Evolutionary conservation across 148 eudicot species (phyloP).

Genomic region (Fagopyrum esculentum): DNA sequence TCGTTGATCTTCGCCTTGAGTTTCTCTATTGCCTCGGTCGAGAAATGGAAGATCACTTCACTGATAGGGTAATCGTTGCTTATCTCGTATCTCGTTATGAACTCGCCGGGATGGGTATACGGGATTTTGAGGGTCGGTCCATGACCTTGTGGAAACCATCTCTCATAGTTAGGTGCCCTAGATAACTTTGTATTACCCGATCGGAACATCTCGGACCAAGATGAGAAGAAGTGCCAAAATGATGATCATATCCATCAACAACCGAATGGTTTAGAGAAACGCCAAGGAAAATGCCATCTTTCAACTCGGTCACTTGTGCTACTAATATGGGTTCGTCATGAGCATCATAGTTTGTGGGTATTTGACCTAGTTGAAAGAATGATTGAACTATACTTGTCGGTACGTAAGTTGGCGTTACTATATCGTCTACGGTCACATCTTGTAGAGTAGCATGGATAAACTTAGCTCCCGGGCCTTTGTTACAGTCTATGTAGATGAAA

Average conservation of each 20-base stretch:
- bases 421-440: not conserved
- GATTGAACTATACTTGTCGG: not conserved
- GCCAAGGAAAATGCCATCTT: constrained; percentile 48
- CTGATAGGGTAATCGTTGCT: constrained; percentile 23
- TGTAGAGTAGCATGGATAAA: not conserved
- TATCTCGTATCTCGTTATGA: constrained; percentile 16
- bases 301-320: not conserved
- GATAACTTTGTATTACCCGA: constrained; percentile 9
- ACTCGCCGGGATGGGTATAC: constrained; percentile 25
- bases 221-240: constrained; percentile 52
- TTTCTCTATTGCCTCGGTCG: constrained; percentile 37
- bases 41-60: constrained; percentile 61
- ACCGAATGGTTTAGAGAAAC: constrained; percentile 49
- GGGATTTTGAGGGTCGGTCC: constrained; percentile 27
- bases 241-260: constrained; percentile 55
- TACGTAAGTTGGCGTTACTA: not conserved
- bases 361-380: not conserved
- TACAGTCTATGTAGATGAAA: not conserved
- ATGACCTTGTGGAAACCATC: constrained; percentile 25
- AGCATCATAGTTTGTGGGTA: not conserved
- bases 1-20: constrained; percentile 50
- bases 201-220: constrained; percentile 33
- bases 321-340: not conserved
- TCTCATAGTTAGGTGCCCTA: constrained; percentile 13
- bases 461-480: not conserved